Conservation (phyloP, 768 basidiomycete genomes). For the Kwoniella dejecticola region DNA sequence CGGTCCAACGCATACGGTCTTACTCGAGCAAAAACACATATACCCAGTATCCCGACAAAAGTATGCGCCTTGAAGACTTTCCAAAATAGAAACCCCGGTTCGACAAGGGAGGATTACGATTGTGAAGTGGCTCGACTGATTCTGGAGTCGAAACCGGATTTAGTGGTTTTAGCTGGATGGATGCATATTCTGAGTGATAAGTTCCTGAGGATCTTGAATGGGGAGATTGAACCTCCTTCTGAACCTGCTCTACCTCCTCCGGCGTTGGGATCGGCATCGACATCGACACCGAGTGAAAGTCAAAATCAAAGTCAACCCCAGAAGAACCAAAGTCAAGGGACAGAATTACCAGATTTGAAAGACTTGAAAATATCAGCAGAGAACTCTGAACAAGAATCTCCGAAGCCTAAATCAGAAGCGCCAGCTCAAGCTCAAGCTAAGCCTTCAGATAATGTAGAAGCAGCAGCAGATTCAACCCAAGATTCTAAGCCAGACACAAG, state of each 20-base stretch:
- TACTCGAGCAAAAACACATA: conserved; percentile 66
- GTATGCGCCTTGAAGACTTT: conserved; percentile 84
- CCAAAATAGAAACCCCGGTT: conserved; percentile 70
- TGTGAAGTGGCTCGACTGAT: conserved; percentile 73
- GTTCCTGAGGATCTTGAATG: conserved; percentile 72
- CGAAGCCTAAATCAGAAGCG: no score
- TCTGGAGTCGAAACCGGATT: conserved; percentile 67
- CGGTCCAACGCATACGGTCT: conserved; percentile 88
- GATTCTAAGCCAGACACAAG: neutral
- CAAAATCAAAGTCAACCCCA: neutral
- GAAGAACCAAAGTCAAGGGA: conserved; percentile 22
- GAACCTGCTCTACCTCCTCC: conserved; percentile 32
- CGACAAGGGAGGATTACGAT: conserved; percentile 83
- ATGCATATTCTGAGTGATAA: conserved; percentile 90
- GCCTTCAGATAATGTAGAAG: neutral
- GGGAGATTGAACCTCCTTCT: conserved; percentile 37
- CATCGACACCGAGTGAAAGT: no score
- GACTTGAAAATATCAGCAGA: neutral
- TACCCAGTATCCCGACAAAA: conserved; percentile 70
- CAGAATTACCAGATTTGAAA: conserved; percentile 16
- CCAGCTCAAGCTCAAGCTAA: no score
- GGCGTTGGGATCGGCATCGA: no score
- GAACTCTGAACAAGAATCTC: neutral
- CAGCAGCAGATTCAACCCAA: neutral
- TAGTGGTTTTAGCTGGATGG: conserved; percentile 96